These are phyloP conservation scores for Aureobasidium subglaciale DNA, from an alignment of 2,329 filamentous ascomycete species.

Conservation along the genomic window DNA sequence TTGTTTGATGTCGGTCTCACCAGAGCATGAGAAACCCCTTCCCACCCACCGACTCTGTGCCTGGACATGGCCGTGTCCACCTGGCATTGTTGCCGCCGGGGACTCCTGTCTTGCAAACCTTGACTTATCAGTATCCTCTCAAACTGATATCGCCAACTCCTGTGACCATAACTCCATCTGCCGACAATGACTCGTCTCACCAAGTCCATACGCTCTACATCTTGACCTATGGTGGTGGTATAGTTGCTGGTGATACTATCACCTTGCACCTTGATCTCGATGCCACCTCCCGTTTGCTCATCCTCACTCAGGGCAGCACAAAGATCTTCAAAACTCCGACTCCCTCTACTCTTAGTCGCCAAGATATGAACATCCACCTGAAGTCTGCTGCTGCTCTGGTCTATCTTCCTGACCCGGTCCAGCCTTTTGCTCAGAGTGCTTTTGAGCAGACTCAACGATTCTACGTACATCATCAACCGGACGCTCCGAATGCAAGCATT, in stretches of 20 bases:
- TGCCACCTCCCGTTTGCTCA: constrained; percentile 55
- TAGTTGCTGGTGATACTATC: constrained; percentile 81
- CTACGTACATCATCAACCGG: constrained; percentile 42
- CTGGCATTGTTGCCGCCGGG: constrained; percentile 65
- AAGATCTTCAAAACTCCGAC: constrained; percentile 83
- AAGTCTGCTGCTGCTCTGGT: constrained; percentile 46
- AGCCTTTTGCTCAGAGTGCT: constrained; percentile 76
- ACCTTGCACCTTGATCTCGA: constrained; percentile 63
- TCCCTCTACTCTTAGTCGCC: constrained; percentile 30
- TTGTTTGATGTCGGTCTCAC: not conserved
- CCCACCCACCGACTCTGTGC: constrained; percentile 61
- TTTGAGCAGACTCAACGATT: constrained; percentile 84
- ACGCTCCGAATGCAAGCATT: constrained; percentile 44
- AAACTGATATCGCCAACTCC: constrained; percentile 82
- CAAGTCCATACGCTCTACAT: constrained; percentile 69
- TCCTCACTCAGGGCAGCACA: constrained; percentile 68
- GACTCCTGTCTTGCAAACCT: constrained; percentile 62
- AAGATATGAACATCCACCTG: constrained; percentile 41
- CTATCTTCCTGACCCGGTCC: constrained; percentile 82
- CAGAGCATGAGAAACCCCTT: constrained; percentile 57
- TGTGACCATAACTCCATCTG: constrained; percentile 38
- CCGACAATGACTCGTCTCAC: constrained; percentile 4
- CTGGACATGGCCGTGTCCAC: constrained; percentile 73
- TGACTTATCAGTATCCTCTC: constrained; percentile 88
- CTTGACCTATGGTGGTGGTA: constrained; percentile 87